Evolutionary conservation across 768 basidiomycete genomes (phyloP), one percentile per base, ranked within the genome.

Genomic region (Kwoniella dejecticola): DNA sequence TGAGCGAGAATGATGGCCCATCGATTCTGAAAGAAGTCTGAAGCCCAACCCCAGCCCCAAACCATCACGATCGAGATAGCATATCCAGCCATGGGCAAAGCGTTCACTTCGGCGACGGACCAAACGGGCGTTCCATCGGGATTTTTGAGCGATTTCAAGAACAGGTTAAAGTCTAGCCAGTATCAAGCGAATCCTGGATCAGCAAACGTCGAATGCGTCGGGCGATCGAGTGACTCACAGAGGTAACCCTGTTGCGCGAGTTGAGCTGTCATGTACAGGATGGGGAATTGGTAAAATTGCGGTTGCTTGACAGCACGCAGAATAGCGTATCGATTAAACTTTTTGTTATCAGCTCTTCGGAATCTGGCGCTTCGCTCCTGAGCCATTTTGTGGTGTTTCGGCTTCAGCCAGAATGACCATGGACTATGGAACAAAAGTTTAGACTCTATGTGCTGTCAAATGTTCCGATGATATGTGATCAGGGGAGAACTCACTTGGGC

Each of bases 1-100:
- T 72, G 71, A 12, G 57, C 57, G 40, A 76, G 41, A 52, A 71
- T 60, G 12, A 71, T 57, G 23, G 66, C 54, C 70, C 70, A 76
- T 50, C 72, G 59, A 4, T 64, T 70, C 52, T 72, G 70, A 56
- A 68, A 66, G 55, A 65, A 67, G 42, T 76, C 75, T 12, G 67
- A 65, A 1, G 67, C 26, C 56, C 64, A 67, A 13, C 68, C 68
- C 42, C 58, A 70, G 45, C 68, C 45, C 75, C 75, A 76, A 41
- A 76, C 70, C 15, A 62, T 63, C n/a, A 60, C 62, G 40, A 73
- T 45, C 13, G 62, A 59, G 21, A 67, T 67, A 0, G 31, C 41
- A 8, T 52, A 48, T 15, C 58, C 58, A 23, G 52, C 57, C 24
- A 67, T 55, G 4, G 66, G 66, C 21, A 67, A 57, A 1, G 53